A percentile compares a stretch with the other conserved stretches of the same genome.
Evolutionary conservation across 345 rosid species (phyloP).

Genomic region (Clausena lansium): DNA sequence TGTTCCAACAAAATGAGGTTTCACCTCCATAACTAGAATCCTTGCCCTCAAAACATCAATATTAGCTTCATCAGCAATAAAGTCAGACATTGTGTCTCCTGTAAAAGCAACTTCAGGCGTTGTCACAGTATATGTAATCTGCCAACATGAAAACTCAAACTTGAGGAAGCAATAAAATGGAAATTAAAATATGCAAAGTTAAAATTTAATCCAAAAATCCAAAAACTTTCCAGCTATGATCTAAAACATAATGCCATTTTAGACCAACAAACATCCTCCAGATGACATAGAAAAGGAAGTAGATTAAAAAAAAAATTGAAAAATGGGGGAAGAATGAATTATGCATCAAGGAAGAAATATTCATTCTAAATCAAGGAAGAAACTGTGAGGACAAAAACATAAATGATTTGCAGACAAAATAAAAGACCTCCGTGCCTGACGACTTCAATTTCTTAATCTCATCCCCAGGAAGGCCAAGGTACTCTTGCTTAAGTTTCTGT

Average conservation of each 20-base stretch:
- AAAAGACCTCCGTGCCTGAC: slow-evolving; percentile 80
- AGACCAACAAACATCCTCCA: background rate
- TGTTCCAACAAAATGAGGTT: background rate
- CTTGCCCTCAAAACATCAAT: slow-evolving; percentile 72
- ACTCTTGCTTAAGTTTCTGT: slow-evolving; percentile 79
- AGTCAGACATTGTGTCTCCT: slow-evolving; percentile 87
- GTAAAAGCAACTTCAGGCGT: slow-evolving; percentile 91
- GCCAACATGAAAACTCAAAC: slow-evolving; percentile 30
- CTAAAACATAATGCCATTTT: background rate
- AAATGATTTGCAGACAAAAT: background rate
- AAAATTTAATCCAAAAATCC: background rate
- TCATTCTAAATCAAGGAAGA: background rate
- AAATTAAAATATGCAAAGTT: background rate
- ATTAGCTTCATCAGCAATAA: slow-evolving; percentile 60
- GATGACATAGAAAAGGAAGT: background rate
- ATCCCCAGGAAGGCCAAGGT: slow-evolving; percentile 60
- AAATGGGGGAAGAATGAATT: too few relatives aligned
- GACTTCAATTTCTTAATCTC: slow-evolving; percentile 78
- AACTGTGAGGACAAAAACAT: background rate
- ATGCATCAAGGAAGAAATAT: background rate
- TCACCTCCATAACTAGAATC: slow-evolving; percentile 91
- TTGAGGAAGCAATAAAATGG: slow-evolving; percentile 7
- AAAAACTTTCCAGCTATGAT: background rate
- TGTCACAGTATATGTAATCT: slow-evolving; percentile 69
- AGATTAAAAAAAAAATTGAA: background rate